Evolutionary conservation across 768 basidiomycete genomes (phyloP).

Genomic region (Mycena venus): DNA sequence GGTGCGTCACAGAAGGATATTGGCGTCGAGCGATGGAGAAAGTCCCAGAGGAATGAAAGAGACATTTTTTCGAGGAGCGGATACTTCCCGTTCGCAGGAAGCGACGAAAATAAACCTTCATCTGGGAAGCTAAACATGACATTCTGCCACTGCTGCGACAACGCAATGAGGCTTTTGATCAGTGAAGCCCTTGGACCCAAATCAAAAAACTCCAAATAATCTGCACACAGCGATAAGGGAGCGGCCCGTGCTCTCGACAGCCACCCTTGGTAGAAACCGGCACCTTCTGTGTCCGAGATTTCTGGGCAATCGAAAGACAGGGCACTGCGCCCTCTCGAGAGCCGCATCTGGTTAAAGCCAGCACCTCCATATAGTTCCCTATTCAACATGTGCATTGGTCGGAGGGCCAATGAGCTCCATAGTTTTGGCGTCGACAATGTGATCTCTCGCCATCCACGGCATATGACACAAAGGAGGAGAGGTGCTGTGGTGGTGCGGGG

Average conservation of each 20-base stretch:
- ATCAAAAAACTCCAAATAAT: neutral
- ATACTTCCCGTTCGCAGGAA: neutral
- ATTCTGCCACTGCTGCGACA: neutral
- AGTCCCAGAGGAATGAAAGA: neutral
- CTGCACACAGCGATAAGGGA: neutral
- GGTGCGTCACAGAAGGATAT: neutral
- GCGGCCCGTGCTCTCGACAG: neutral
- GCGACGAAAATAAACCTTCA: neutral
- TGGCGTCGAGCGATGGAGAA: too few relatives aligned
- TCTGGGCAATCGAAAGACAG: too few relatives aligned
- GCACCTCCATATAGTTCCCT: neutral
- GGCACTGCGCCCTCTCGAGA: too few relatives aligned
- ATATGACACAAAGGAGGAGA: constrained; percentile 28
- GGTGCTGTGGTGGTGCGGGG: constrained; percentile 20
- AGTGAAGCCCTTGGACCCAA: neutral
- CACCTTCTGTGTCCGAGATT: too few relatives aligned
- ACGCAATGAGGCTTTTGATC: neutral
- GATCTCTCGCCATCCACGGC: constrained; percentile 21
- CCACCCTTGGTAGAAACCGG: too few relatives aligned
- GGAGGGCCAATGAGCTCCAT: constrained; percentile 20
- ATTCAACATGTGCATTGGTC: neutral
- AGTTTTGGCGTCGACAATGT: constrained; percentile 27
- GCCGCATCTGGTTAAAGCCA: neutral
- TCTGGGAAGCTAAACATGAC: neutral
- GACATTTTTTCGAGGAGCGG: neutral